These are phyloP conservation scores for Glycine tomentella DNA, from an alignment of 306 rosid species.

Conservation along the genomic window DNA sequence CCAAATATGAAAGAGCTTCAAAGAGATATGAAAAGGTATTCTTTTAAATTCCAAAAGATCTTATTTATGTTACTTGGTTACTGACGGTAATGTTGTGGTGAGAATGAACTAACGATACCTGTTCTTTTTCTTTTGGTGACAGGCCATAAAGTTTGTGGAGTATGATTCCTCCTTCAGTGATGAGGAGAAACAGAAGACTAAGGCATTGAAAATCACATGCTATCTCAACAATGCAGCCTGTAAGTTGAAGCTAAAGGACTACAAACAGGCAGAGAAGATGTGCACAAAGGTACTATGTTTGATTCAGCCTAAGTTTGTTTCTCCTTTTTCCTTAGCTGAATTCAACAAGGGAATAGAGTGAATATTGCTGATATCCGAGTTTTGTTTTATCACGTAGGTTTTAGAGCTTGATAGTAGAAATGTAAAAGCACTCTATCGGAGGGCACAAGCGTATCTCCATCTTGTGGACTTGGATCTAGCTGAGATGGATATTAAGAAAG, in stretches of 20 bases:
- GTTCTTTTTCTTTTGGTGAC: slow-evolving; percentile 14
- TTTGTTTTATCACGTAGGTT: slow-evolving; percentile 54
- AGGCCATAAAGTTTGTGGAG: slow-evolving; percentile 80
- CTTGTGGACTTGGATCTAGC: slow-evolving; percentile 88
- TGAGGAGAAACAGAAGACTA: slow-evolving; percentile 72
- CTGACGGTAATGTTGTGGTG: background rate
- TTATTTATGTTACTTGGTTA: background rate
- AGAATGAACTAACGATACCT: slow-evolving; percentile 29
- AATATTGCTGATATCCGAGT: background rate
- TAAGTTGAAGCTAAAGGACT: slow-evolving; percentile 80
- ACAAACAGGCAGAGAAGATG: slow-evolving; percentile 74
- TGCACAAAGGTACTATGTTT: slow-evolving; percentile 75
- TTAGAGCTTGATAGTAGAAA: slow-evolving; percentile 77
- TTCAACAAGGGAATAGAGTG: background rate
- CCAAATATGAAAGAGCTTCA: slow-evolving; percentile 65
- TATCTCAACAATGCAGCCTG: slow-evolving; percentile 87
- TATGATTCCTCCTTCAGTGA: slow-evolving; percentile 70
- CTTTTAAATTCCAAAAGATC: background rate
- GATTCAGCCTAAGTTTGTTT: background rate
- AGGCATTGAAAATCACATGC: slow-evolving; percentile 78
- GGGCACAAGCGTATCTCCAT: slow-evolving; percentile 87
- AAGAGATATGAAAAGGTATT: slow-evolving; percentile 67
- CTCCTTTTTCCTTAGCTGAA: background rate
- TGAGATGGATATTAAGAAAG: slow-evolving; percentile 90
- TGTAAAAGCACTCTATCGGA: slow-evolving; percentile 91